Base-by-base conservation (phyloP, 2,329 filamentous ascomycete species). In the Torrubiella hemipterigena region DNA sequence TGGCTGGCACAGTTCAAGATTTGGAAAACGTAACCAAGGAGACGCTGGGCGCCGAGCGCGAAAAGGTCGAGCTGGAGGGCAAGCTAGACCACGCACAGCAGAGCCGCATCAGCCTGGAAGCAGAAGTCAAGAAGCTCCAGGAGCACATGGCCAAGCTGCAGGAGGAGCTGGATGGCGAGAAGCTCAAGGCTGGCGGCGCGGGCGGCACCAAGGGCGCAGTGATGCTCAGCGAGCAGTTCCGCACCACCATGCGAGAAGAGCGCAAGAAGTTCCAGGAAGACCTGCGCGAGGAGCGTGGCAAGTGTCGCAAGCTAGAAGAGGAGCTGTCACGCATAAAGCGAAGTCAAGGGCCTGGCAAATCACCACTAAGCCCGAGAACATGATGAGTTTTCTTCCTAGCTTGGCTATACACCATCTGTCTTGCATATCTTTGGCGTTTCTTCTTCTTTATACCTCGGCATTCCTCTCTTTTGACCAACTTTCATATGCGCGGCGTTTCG, bases 251-350 rank as follows among this genome's bases (percentile, higher is more conserved):
- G 67, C 62, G 67, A 42, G 65, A 68, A 46, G 67, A 71, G 54
- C 59, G 67, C 40, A 69, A 61, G 56, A 68, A 63, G 50, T 70
- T 68, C 53, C 65, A 70, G 39, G 65, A 70, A 39, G 67, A 69
- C 36, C 45, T 71, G 24, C 58, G 53, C 54, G 63, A 65, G 54
- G 67, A 71, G 40, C 65, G 68, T 45, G 43, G 49, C 35, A 59
- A 52, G 40, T 53, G 56, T 34, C 54, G 66, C 30, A 64, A 58
- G 41, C 47, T 68, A 15, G 67, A 71, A 39, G 67, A 71, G 33
- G 67, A 71, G 45, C 42, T 70, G 18, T 47, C 55, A 18, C 51
- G 56, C 17, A 40, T 69, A 23, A 63, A 52, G 42, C 58, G 59
- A 33, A 50, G 53, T 8, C 52, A 55, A 18, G 62, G 56, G 3